Evolutionary conservation across 2,329 filamentous ascomycete species (phyloP).

Genomic region (Colletotrichum sp.): DNA sequence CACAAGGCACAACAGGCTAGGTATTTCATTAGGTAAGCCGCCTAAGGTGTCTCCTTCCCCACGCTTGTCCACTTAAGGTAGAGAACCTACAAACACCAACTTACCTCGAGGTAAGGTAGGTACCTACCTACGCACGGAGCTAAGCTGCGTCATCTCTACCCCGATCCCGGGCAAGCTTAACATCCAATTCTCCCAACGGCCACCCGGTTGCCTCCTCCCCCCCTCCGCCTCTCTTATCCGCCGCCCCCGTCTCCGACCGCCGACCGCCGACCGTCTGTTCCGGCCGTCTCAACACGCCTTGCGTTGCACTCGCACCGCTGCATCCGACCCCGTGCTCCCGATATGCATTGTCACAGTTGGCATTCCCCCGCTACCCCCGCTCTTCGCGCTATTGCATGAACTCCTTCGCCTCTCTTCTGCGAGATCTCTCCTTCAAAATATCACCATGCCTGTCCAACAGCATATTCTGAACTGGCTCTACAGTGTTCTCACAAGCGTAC

Average conservation of each 20-base stretch:
- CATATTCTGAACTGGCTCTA: slow-evolving; percentile 95
- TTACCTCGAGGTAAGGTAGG: neutral
- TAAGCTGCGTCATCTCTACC: neutral
- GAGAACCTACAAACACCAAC: neutral
- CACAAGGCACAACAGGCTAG: neutral
- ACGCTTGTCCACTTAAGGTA: neutral
- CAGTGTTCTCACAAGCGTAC: slow-evolving; percentile 80
- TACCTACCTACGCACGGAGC: neutral
- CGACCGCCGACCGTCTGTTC: neutral
- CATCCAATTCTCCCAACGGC: neutral
- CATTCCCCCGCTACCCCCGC: neutral
- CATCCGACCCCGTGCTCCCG: neutral
- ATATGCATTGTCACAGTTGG: neutral
- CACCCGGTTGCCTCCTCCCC: neutral
- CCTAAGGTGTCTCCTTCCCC: neutral
- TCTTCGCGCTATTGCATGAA: neutral
- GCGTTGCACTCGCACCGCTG: neutral
- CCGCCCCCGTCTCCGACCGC: neutral
- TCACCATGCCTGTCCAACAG: slow-evolving; percentile 76
- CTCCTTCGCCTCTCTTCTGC: neutral
- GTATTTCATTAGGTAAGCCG: neutral
- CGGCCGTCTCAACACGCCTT: neutral
- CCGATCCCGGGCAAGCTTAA: neutral
- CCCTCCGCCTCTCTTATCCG: neutral
- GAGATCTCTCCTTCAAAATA: neutral